A percentile compares a stretch with the other conserved stretches of the same genome.
These are phyloP conservation scores for Tanacetum coccineum DNA, from an alignment of 129 eudicot species.

Conservation along the genomic window DNA sequence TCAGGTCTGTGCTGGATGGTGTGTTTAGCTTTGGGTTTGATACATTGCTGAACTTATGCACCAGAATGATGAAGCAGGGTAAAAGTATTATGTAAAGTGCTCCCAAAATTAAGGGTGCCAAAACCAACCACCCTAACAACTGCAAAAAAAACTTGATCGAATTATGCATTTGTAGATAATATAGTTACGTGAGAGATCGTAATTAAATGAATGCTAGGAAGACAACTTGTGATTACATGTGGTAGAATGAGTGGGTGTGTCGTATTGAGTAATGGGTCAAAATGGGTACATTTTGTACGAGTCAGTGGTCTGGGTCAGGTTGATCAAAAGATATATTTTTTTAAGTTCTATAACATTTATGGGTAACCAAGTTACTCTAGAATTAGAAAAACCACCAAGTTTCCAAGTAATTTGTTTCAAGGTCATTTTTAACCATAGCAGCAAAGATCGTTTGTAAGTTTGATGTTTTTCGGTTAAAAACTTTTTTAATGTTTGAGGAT, in stretches of 20 bases:
- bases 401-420: no score
- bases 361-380: no score
- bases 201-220: background rate
- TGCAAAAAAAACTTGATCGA: constrained; percentile 14
- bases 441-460: no score
- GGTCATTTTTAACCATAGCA: no score
- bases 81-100: constrained; percentile 27
- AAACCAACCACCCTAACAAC: constrained; percentile 39
- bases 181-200: background rate
- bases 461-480: no score
- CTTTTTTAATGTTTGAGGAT: no score
- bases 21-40: constrained; percentile 24
- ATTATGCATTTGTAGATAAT: background rate
- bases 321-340: background rate
- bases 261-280: background rate
- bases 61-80: constrained; percentile 28
- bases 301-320: no score
- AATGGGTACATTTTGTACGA: background rate
- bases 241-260: background rate
- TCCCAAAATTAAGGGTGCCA: constrained; percentile 34
- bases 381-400: no score
- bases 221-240: background rate
- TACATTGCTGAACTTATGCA: constrained; percentile 21
- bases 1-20: constrained; percentile 20
- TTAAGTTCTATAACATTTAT: no score